Evolutionary conservation across 2,329 filamentous ascomycete genomes (phyloP).

Genomic region (Colletotrichum euphorbiae): DNA sequence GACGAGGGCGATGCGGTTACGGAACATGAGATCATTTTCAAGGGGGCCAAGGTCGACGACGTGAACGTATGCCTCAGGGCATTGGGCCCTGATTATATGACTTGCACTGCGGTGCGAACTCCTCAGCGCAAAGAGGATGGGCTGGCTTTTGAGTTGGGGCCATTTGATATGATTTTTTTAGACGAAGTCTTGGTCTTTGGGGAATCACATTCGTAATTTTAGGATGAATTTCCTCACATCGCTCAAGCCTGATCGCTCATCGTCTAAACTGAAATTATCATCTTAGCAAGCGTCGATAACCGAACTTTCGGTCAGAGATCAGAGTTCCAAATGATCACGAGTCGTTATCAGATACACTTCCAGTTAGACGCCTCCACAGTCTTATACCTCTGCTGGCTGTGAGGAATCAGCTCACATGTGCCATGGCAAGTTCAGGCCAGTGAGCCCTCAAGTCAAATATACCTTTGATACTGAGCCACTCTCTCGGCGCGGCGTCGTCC

Average conservation of each 20-base stretch:
- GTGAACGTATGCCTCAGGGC: conserved; percentile 57
- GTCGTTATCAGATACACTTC: not conserved
- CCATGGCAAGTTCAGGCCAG: conserved; percentile 31
- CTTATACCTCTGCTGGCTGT: not conserved
- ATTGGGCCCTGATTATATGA: conserved; percentile 64
- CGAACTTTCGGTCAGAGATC: not conserved
- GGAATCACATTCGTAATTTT: conserved; percentile 45
- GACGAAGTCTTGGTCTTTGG: conserved; percentile 60
- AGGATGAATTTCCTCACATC: not conserved
- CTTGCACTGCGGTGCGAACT: conserved; percentile 63
- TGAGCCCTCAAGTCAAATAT: conserved; percentile 1
- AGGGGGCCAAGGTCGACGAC: conserved; percentile 53
- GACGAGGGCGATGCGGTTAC: conserved; percentile 51
- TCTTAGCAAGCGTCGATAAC: conserved; percentile 11
- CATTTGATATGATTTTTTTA: conserved; percentile 57
- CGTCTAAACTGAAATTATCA: not conserved
- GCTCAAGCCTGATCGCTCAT: not conserved
- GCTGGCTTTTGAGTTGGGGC: conserved; percentile 53
- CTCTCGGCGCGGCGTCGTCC: not conserved
- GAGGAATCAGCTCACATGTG: not conserved
- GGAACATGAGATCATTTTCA: conserved; percentile 53
- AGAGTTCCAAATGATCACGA: not conserved
- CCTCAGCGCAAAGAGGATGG: conserved; percentile 51
- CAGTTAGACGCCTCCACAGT: not conserved
- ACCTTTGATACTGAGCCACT: not conserved